Evolutionary conservation across 2,329 filamentous ascomycete species (phyloP), one percentile per base, ranked within the genome.

Genomic region (Colletotrichum magnum): DNA sequence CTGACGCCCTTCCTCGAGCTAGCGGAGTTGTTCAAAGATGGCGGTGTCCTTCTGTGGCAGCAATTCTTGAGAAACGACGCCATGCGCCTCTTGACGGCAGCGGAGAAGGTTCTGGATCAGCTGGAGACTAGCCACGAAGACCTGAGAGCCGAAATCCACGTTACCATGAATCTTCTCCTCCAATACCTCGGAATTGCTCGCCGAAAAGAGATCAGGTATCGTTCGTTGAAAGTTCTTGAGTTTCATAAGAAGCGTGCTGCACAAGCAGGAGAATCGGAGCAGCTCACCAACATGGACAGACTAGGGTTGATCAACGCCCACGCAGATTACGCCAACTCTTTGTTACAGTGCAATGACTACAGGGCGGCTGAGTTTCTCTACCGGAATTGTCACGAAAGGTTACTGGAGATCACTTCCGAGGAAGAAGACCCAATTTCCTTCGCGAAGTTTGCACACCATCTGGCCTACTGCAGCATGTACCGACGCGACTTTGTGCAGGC

Each of bases 381-480:
- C 56, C 21, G 39, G 32, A 24, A 52, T 21, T 72, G 70, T 43
- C 47, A 62, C 15, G 48, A 61, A 6, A 68, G 47, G 15, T 64
- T 65, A 6, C 53, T 58, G n/a, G 16, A 62, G 26, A 60, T 64
- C 41, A 57, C 60, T 5, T 64, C 41, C 18, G 68, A 70, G n/a
- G 60, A 66, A 12, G 61, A 68, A 2, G 59, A 62, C 16, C 59
- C 61, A 3, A 72, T 68, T 41, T 56, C 71, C n/a, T 65, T 67
- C 51, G 70, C 72, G 5, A 73, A 72, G 28, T 65, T 72, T 24
- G 52, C 72, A 24, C 72, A 73, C 53, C 72, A 73, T 57, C 50
- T 71, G 62, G 70, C 70, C 13, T 71, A 67, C 47, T 72, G 72
- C 43, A 68, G 41, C 13, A 71, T 73, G 69, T 73, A 73, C 41